Percentiles rank a stretch among this genome's conserved stretches.
These are phyloP conservation scores for Malbranchea zuffiana DNA, from an alignment of 2,329 filamentous ascomycete species.

Conservation along the genomic window DNA sequence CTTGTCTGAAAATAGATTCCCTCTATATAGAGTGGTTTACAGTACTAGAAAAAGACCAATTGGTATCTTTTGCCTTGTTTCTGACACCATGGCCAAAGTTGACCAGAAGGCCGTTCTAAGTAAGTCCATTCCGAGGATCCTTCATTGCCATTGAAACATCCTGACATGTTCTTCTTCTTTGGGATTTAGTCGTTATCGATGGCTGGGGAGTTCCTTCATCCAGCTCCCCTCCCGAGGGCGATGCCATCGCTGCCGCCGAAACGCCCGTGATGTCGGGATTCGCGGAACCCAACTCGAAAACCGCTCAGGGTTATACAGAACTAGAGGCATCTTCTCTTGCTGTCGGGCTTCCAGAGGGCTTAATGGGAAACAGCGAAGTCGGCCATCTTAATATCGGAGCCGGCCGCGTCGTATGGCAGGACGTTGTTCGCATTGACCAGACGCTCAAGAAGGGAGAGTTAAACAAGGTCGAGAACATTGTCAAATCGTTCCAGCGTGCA, in stretches of 20 bases:
- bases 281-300: slow-evolving; percentile 52
- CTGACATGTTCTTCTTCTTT: slow-evolving; percentile 30
- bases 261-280: slow-evolving; percentile 94
- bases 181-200: slow-evolving; percentile 94
- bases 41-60: slow-evolving; percentile 4
- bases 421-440: slow-evolving; percentile 91
- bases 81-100: slow-evolving; percentile 50
- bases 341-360: slow-evolving; percentile 85
- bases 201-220: slow-evolving; percentile 87
- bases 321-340: slow-evolving; percentile 93
- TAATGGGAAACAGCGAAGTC: slow-evolving; percentile 99
- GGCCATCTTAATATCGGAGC: slow-evolving; percentile 98
- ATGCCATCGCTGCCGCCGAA: slow-evolving; percentile 87
- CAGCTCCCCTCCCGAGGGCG: slow-evolving; percentile 72
- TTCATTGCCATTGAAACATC: not conserved
- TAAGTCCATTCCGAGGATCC: slow-evolving; percentile 34
- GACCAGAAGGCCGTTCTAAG: slow-evolving; percentile 60
- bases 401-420: slow-evolving; percentile 95
- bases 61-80: slow-evolving; percentile 4
- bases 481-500: slow-evolving; percentile 63
- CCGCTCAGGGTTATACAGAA: slow-evolving; percentile 74
- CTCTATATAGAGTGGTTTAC: slow-evolving; percentile 1
- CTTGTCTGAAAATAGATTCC: not conserved
- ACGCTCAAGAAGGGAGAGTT: slow-evolving; percentile 78
- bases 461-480: slow-evolving; percentile 64